Evolutionary conservation across 108 stramenopile species (phyloP).

Genomic region (Tribonema minus): DNA sequence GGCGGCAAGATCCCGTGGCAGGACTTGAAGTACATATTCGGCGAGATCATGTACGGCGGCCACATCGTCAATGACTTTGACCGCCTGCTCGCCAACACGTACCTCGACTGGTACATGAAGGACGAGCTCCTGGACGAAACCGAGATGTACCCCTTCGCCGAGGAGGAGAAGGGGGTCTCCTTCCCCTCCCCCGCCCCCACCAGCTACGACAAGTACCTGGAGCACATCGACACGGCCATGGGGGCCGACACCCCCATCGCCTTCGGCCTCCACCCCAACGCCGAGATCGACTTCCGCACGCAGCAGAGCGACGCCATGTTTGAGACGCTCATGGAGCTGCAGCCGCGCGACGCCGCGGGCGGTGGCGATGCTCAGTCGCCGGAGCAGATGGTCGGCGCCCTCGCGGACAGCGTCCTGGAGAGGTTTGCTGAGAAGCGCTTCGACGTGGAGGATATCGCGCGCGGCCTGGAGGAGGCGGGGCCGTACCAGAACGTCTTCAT

Average conservation of each 20-base stretch:
- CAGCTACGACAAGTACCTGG: constrained; percentile 80
- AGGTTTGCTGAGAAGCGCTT: constrained; percentile 74
- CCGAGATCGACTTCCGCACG: constrained; percentile 85
- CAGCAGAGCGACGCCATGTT: constrained; percentile 72
- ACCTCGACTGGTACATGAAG: constrained; percentile 83
- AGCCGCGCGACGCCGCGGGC: constrained; percentile 33
- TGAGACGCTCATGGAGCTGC: constrained; percentile 50
- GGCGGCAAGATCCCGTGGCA: constrained; percentile 86
- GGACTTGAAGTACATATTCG: constrained; percentile 83
- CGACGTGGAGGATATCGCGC: constrained; percentile 71
- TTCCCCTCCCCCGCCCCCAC: constrained; percentile 73
- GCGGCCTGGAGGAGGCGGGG: constrained; percentile 65
- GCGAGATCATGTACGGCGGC: constrained; percentile 89
- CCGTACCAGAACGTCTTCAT: constrained; percentile 85
- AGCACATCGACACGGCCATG: constrained; percentile 75
- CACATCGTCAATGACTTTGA: constrained; percentile 92
- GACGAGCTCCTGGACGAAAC: constrained; percentile 85
- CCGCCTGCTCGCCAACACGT: constrained; percentile 76
- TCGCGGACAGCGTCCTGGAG: constrained; percentile 66
- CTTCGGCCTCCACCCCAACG: constrained; percentile 86
- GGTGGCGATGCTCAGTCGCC: constrained; percentile 56
- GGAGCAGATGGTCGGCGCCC: constrained; percentile 59
- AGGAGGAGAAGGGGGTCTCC: constrained; percentile 74
- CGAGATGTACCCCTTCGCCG: constrained; percentile 79
- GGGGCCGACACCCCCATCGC: constrained; percentile 77